Conservation (phyloP, 192 early-diverging fungal genomes). For the Podochytrium sp. region DNA sequence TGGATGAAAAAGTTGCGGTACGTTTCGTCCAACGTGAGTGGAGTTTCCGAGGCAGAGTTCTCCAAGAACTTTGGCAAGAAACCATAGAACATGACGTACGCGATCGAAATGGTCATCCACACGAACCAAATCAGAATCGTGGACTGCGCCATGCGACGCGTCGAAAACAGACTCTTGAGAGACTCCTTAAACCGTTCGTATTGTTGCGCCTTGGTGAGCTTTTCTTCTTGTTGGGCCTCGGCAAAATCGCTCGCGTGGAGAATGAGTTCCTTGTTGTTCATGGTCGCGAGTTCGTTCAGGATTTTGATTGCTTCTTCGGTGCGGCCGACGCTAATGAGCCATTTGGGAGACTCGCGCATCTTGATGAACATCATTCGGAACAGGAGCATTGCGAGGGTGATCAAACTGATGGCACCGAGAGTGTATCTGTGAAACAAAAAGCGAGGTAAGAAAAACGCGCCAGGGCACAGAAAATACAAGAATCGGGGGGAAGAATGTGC, state of each 20-base stretch:
- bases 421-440: too few species aligned
- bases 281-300: constrained; percentile 14
- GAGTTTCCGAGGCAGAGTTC: not conserved
- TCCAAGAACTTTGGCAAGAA: constrained; percentile 78
- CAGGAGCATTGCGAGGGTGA: constrained; percentile 74
- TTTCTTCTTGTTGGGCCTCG: not conserved
- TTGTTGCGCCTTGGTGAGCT: not conserved
- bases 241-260: constrained; percentile 2
- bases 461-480: too few species aligned
- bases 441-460: too few species aligned
- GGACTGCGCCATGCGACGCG: constrained; percentile 30
- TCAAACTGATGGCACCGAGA: constrained; percentile 59
- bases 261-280: constrained; percentile 20
- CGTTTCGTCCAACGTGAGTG: constrained; percentile 52
- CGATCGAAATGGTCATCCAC: constrained; percentile 77
- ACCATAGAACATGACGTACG: constrained; percentile 85
- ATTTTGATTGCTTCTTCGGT: constrained; percentile 26
- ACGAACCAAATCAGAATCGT: constrained; percentile 75
- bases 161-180: not conserved
- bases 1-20: constrained; percentile 80
- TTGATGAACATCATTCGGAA: constrained; percentile 60
- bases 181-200: not conserved
- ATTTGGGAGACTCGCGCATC: constrained; percentile 82
- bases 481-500: too few species aligned
- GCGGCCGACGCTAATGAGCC: constrained; percentile 54